Base-by-base conservation (phyloP, 2,329 filamentous ascomycete genomes). In the Graphilbum fragrans region DNA sequence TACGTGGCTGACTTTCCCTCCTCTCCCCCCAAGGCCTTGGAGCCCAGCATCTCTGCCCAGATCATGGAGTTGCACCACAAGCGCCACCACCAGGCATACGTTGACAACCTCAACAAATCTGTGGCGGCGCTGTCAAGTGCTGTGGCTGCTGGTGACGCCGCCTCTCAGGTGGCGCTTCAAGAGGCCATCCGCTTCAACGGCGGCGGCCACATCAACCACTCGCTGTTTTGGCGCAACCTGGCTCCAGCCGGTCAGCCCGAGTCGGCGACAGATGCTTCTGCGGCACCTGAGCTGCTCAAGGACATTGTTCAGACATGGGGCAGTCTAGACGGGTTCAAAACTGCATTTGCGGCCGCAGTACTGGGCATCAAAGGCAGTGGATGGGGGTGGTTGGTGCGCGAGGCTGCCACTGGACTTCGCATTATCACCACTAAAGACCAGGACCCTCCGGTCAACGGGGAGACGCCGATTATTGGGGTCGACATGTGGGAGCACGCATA, bases 11-110 rank as follows among this genome's bases (percentile, higher is more conserved):
- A 5, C n/a, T 31, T 18, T 27, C 16, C 29, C 25, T 25, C 9
- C 4, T 16, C 29, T 8, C 12, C 12, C 17, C 29, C 29, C 41
- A 17, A 58, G 55, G 55, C 56, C 3, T 78, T 88, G 48, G 84
- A 88, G 63, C 64, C 64, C 16, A 54, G 58, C 56, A 78, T 94
- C 67, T 88, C 82, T 38, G 82, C 83, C 61, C 78, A 92, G 66
- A 94, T 94, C 69, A 94, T 94, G 88, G 85, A 94, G 69, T 77
- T 94, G 36, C 88, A 94, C 72, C 84, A 94, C 76, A 80, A 76
- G 67, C 90, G 87, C 66, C 87, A 94, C 73, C 88, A 94, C 70
- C 80, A 90, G 65, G 88, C 87, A 56, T 94, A 94, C 62, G 86
- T 94, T 53, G 92, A 80, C 63, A 82, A 81, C 60, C 84, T 85